Conservation (phyloP, 2,329 filamentous ascomycete genomes). For the Fusarium agapanthi region DNA sequence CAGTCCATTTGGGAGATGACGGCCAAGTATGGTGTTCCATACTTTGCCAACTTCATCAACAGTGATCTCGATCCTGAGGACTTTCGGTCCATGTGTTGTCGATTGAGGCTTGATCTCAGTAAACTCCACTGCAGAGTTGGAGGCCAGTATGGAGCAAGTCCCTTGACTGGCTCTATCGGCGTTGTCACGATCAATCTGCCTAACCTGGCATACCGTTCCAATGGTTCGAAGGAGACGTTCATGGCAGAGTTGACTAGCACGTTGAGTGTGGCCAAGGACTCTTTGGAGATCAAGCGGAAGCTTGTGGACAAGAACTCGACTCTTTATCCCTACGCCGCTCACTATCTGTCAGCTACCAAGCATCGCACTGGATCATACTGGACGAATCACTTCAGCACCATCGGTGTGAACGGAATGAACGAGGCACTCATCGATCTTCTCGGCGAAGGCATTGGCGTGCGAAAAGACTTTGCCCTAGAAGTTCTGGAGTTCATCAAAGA, state of each 20-base stretch:
- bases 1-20: conserved; percentile 39
- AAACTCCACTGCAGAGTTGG: conserved; percentile 38
- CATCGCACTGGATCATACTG: conserved; percentile 36
- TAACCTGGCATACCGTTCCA: conserved; percentile 32
- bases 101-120: conserved; percentile 35
- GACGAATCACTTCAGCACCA: conserved; percentile 41
- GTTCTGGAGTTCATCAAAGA: conserved; percentile 35
- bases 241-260: conserved; percentile 14
- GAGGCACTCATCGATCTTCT: conserved; percentile 23
- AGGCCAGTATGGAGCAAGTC: conserved; percentile 36
- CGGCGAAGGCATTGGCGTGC: neutral
- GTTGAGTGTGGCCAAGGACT: conserved; percentile 31
- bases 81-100: conserved; percentile 39
- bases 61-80: conserved; percentile 39
- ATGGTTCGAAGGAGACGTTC: conserved; percentile 13
- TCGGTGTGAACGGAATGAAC: conserved; percentile 37
- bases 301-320: conserved; percentile 23
- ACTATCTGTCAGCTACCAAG: conserved; percentile 31
- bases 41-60: conserved; percentile 40
- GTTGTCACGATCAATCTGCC: conserved; percentile 37
- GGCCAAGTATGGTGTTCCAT: conserved; percentile 38
- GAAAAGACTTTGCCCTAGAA: conserved; percentile 21
- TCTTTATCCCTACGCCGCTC: conserved; percentile 34
- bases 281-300: conserved; percentile 35
- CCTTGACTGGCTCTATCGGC: conserved; percentile 31